These are phyloP conservation scores for Chrysoporthe cubensis DNA, from an alignment of 2,329 filamentous ascomycete species.

Conservation along the genomic window DNA sequence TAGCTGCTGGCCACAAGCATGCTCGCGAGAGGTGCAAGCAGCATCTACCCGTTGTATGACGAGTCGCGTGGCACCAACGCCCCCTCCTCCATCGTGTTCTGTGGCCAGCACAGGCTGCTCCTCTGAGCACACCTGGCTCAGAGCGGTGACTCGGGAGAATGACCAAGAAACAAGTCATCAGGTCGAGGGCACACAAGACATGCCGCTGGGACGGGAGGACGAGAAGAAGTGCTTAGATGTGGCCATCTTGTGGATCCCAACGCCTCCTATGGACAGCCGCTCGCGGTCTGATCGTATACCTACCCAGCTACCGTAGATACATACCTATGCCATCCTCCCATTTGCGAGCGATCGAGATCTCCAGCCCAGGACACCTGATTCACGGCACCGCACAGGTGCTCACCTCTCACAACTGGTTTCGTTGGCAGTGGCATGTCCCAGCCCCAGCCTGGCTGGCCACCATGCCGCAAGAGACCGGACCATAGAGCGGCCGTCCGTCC, in stretches of 20 bases:
- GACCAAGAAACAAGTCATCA: conserved; percentile 19
- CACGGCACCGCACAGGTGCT: conserved; percentile 18
- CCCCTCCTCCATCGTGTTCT: background rate
- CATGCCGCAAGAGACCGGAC: background rate
- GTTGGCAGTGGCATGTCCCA: background rate
- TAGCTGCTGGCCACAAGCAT: background rate
- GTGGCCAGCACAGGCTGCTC: background rate
- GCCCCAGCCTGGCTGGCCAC: background rate
- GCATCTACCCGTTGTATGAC: conserved; percentile 1
- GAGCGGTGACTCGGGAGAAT: background rate
- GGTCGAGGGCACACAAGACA: conserved; percentile 16
- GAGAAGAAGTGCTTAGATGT: background rate
- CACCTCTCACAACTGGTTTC: background rate
- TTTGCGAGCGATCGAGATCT: conserved; percentile 14
- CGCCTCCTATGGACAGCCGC: background rate
- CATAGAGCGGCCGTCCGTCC: conserved; percentile 12
- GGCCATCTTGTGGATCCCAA: background rate
- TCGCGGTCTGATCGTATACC: background rate
- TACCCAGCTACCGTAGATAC: background rate
- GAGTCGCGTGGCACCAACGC: background rate
- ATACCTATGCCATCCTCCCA: background rate
- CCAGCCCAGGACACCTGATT: background rate
- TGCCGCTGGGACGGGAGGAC: background rate
- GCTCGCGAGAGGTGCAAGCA: background rate
- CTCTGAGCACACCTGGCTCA: no score